Conservation (phyloP, 768 basidiomycete genomes). For the Naganishia vaughanmartiniae region DNA sequence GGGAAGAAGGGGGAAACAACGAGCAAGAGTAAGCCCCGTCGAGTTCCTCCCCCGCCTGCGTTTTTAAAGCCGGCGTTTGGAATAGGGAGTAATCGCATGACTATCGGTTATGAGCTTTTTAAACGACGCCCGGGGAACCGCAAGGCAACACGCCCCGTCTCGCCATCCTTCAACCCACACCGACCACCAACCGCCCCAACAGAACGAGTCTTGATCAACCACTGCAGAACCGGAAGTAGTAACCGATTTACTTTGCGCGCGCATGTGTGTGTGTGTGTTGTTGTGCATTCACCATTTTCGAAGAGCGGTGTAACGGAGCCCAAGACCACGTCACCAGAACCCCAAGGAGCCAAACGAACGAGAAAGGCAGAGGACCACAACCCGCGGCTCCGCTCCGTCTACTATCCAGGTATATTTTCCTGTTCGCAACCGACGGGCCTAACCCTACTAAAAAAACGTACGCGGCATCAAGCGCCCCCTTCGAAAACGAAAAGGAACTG, state of each 20-base stretch:
- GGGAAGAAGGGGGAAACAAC: background rate
- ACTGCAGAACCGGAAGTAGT: no score
- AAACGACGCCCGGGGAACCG: background rate
- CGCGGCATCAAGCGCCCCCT: background rate
- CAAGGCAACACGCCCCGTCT: background rate
- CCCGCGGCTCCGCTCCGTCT: no score
- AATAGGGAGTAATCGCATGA: slow-evolving; percentile 26
- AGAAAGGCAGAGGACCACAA: no score
- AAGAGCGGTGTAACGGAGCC: no score
- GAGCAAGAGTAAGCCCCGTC: slow-evolving; percentile 35
- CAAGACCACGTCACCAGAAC: no score
- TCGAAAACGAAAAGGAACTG: background rate
- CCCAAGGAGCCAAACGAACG: no score
- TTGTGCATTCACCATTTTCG: no score
- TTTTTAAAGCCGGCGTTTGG: background rate
- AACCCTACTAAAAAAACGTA: no score
- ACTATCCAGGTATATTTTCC: background rate
- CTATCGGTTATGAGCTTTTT: slow-evolving; percentile 25
- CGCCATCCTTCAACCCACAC: background rate
- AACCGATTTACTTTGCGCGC: slow-evolving; percentile 6
- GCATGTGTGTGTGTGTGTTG: background rate
- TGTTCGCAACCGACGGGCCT: background rate
- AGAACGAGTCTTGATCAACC: no score
- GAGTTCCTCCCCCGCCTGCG: slow-evolving; percentile 23
- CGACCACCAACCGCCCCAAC: background rate